Conservation (phyloP, 2,329 filamentous ascomycete species). For the Didymella keratinophila region DNA sequence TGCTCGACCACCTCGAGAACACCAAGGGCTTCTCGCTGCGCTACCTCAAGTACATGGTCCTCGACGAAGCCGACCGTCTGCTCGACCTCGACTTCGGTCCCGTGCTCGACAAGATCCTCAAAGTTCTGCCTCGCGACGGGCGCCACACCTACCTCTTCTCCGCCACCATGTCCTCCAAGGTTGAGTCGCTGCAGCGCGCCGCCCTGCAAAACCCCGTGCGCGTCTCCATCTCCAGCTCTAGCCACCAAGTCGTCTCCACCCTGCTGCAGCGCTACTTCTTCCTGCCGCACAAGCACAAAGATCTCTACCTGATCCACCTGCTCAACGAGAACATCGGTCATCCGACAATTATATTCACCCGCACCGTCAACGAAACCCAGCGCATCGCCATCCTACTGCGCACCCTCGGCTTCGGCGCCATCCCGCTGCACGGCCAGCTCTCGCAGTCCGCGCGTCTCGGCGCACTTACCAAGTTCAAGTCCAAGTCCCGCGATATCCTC, state of each 20-base stretch:
- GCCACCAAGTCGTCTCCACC: constrained; percentile 91
- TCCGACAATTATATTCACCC: constrained; percentile 86
- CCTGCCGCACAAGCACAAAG: constrained; percentile 79
- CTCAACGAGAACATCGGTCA: constrained; percentile 88
- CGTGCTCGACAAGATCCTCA: constrained; percentile 90
- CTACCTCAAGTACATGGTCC: constrained; percentile 84
- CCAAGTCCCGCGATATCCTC: constrained; percentile 81
- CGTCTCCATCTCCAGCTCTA: constrained; percentile 80
- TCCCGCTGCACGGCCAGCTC: constrained; percentile 91
- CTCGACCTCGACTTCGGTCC: constrained; percentile 95
- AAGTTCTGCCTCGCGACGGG: constrained; percentile 72
- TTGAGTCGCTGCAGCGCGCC: constrained; percentile 90
- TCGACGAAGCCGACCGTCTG: constrained; percentile 93
- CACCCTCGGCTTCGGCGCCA: constrained; percentile 84
- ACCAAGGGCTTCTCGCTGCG: constrained; percentile 93
- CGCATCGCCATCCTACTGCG: constrained; percentile 83
- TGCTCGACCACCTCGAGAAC: constrained; percentile 93
- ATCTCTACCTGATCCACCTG: constrained; percentile 86
- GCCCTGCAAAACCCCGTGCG: constrained; percentile 84
- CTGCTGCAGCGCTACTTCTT: constrained; percentile 88
- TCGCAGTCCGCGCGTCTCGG: constrained; percentile 87
- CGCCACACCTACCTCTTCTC: constrained; percentile 82
- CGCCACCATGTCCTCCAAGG: constrained; percentile 91
- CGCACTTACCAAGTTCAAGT: constrained; percentile 88
- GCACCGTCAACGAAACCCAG: constrained; percentile 91